A percentile compares a stretch with the other conserved stretches of the same genome.
These are phyloP conservation scores for Xylaria sp. DNA, from an alignment of 495 filamentous ascomycete genomes.

Conservation along the genomic window DNA sequence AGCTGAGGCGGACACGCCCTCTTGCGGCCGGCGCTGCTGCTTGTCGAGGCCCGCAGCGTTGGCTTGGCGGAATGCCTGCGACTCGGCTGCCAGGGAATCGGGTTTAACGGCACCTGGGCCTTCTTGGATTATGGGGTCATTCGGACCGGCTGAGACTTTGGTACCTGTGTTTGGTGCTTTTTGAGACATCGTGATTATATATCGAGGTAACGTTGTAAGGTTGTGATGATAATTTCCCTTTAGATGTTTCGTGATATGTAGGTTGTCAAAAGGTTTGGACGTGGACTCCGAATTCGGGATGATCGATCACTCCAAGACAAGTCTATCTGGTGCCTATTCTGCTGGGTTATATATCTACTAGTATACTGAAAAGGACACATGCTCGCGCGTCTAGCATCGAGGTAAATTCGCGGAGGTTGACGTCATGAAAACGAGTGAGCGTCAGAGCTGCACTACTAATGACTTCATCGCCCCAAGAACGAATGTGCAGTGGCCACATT, in stretches of 20 bases:
- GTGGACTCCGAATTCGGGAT: not conserved
- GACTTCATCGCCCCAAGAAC: slow-evolving; percentile 32
- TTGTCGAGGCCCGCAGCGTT: slow-evolving; percentile 27
- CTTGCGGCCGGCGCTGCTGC: slow-evolving; percentile 22
- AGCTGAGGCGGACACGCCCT: slow-evolving; percentile 10
- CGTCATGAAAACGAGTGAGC: slow-evolving; percentile 34
- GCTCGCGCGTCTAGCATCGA: not conserved
- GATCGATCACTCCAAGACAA: slow-evolving; percentile 3
- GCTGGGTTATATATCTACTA: not conserved
- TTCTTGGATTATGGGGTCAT: slow-evolving; percentile 42
- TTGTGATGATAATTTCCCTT: slow-evolving; percentile 22
- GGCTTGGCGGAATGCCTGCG: slow-evolving; percentile 35
- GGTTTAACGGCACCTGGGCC: slow-evolving; percentile 39
- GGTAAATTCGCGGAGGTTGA: slow-evolving; percentile 23
- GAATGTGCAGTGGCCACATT: not conserved
- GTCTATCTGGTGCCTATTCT: not conserved
- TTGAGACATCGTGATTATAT: slow-evolving; percentile 31
- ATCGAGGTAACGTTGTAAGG: slow-evolving; percentile 15
- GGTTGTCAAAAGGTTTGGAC: not conserved
- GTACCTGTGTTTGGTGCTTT: slow-evolving; percentile 39
- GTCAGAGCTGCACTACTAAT: slow-evolving; percentile 33
- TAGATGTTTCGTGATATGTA: not conserved
- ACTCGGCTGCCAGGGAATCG: slow-evolving; percentile 51
- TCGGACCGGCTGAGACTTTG: slow-evolving; percentile 38
- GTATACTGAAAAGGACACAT: not conserved